Base-by-base conservation (phyloP, 2,329 filamentous ascomycete species). In the Talaromyces sp. region DNA sequence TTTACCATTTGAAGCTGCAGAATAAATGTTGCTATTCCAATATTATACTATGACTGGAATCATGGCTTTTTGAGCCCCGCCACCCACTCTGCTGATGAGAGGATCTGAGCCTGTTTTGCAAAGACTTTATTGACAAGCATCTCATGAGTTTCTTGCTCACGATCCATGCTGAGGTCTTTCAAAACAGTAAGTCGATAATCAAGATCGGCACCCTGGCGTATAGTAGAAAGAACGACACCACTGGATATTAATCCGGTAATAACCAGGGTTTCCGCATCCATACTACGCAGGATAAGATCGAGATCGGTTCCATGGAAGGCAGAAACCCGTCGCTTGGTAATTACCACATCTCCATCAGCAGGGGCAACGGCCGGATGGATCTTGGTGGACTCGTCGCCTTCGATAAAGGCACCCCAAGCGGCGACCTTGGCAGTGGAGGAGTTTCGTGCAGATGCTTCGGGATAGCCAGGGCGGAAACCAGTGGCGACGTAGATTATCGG, bases 201-300 rank as follows among this genome's bases (percentile, higher is more conserved):
- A 61, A 72, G 56, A 66, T 78, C 75, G 34, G 68, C 68, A 5
- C 73, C 75, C 57, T 73, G 66, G 12, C 72, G 69, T 30, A 76
- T 66, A 4, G 75, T 78, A 16, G 73, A 76, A 18, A 78, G 63
- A 7, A 77, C 75, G 10, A 71, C 74, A 9, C 75, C 75, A 42
- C 73, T 70, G 1, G 75, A 76, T 30, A 65, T 68, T 16, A 78
- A 33, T 1, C 76, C 75, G 0, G 65, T 68, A 10, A 78, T n/a
- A 5, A 75, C 71, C n/a, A 78, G 51, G 23, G 64, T 65, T 23
- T 71, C 62, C 0, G 69, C 66, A 2, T 65, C 68, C 23, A 68
- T 61, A 30, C 69, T 69, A 5, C 74, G 69, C 2, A 78, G 66
- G 4, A 77, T 63, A 2, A 74, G 51, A 4, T 77, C 75, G 3